Conservation (phyloP, 2,329 filamentous ascomycete genomes). For the Metarhizium guizhouense region DNA sequence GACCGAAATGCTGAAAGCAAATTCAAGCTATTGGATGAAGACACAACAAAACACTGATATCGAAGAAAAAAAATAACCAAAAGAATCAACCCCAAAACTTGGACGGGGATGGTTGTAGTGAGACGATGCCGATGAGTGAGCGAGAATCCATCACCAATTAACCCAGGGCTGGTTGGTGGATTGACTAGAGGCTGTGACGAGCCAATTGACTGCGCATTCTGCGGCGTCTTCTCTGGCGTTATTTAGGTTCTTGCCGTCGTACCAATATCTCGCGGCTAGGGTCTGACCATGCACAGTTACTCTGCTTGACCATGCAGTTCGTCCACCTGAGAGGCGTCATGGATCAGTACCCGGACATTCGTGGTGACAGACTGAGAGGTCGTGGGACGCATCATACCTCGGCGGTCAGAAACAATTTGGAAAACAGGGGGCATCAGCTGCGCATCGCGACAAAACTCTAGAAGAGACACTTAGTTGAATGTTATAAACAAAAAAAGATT, state of each 20-base stretch:
- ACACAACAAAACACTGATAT: background rate
- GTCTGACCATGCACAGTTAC: slow-evolving; percentile 61
- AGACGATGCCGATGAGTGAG: background rate
- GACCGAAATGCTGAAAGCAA: background rate
- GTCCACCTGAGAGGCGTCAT: slow-evolving; percentile 52
- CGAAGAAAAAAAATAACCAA: background rate
- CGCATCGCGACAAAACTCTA: slow-evolving; percentile 49
- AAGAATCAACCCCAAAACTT: background rate
- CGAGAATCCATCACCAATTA: slow-evolving; percentile 9
- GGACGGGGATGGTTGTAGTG: background rate
- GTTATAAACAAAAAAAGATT: background rate
- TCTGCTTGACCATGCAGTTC: slow-evolving; percentile 81
- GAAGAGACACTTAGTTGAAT: background rate
- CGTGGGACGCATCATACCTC: slow-evolving; percentile 43
- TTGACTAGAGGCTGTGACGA: slow-evolving; percentile 29
- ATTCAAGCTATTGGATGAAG: background rate
- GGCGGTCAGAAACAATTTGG: slow-evolving; percentile 64
- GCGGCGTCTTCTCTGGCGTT: slow-evolving; percentile 90
- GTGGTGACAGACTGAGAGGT: background rate
- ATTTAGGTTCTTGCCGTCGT: slow-evolving; percentile 79
- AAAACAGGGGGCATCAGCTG: slow-evolving; percentile 50
- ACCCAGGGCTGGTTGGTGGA: slow-evolving; percentile 17
- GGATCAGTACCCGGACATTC: background rate
- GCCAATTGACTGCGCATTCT: slow-evolving; percentile 61
- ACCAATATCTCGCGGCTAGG: slow-evolving; percentile 76